Base-by-base conservation (phyloP, 768 basidiomycete genomes). In the Mycena capillaripes region DNA sequence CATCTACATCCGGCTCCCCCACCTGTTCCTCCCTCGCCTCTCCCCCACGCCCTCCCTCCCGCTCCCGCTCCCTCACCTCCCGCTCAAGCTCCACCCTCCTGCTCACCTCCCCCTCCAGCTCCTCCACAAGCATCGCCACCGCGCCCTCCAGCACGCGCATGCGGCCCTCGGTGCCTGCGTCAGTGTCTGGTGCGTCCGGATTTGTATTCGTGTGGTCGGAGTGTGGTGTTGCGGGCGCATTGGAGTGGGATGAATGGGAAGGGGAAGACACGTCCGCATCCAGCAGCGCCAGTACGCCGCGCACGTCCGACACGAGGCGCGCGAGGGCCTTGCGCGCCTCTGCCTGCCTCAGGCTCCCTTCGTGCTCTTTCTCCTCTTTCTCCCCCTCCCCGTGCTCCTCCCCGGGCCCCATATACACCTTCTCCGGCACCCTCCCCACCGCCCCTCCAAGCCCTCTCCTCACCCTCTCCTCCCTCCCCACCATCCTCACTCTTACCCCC, bases 381-480 rank as follows among this genome's bases (percentile, higher is more conserved):
- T 36, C 56, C 21, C 25, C 27, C 40, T 44, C 8, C 52, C 21
- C 32, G 73, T 50, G 48, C 61, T 57, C 56, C 40, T 46, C 57
- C 32, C 36, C 38, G n/a, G n/a, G n/a, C n/a, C 32, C 21, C 42
- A 44, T 32, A 42, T 11, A 25, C 6, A 78, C 75, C 74, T 92
- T 90, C 40, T 85, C 84, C 12, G 87, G 11, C 52, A 29, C 86
- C 14, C 86, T 82, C 57, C 87, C 81, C 9, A 90, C 81, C 91
- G 90, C 93, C 55, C 88, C 82, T 58, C 86, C 81, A 69, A 95
- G 75, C 9, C 82, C 85, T 74, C 91, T 90, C 2, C 85, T 82
- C 0, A 92, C 75, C 30, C 83, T 79, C 76, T 94, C 93, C 76
- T 95, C 94, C n/a, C 93, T 82, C 0, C 86, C 85, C 2, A 92